phyloP scores from a whole-genome alignment of 306 rosid species.

The Malus fusca region DNA sequence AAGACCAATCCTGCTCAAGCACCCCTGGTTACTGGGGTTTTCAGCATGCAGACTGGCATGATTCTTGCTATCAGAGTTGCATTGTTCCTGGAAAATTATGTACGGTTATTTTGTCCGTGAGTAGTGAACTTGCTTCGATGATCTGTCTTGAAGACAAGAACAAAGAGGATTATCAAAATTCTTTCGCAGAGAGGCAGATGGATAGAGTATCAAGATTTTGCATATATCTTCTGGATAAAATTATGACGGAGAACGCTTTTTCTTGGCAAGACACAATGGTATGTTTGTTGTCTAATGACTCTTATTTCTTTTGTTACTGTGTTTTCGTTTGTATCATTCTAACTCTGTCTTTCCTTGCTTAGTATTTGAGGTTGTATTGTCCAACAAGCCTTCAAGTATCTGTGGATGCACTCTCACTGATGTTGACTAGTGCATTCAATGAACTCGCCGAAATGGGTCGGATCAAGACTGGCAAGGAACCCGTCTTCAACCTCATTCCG shows the following conservation, averaged over 20 bases:
- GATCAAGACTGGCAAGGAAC: slow-evolving; percentile 34
- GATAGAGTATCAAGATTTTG: slow-evolving; percentile 60
- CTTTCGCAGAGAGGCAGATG: slow-evolving; percentile 37
- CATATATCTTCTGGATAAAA: slow-evolving; percentile 61
- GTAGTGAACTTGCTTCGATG: slow-evolving; percentile 45
- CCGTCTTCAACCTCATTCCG: slow-evolving; percentile 82
- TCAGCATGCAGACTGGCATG: slow-evolving; percentile 67
- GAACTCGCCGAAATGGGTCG: slow-evolving; percentile 46
- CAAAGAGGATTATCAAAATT: slow-evolving; percentile 19
- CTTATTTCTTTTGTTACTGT: not conserved
- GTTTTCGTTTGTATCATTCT: not conserved
- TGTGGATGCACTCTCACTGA: slow-evolving; percentile 34
- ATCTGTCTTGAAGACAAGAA: slow-evolving; percentile 39
- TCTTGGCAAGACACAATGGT: slow-evolving; percentile 81
- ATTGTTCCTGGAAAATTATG: slow-evolving; percentile 61
- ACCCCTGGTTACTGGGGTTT: slow-evolving; percentile 51
- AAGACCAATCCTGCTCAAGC: slow-evolving; percentile 23
- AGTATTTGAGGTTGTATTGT: slow-evolving; percentile 74
- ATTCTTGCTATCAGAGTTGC: slow-evolving; percentile 63
- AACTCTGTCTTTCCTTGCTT: slow-evolving; percentile 20
- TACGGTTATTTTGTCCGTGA: slow-evolving; percentile 44
- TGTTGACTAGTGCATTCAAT: slow-evolving; percentile 44
- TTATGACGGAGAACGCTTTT: slow-evolving; percentile 37
- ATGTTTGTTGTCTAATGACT: slow-evolving; percentile 12
- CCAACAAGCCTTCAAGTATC: slow-evolving; percentile 48